phyloP scores from a whole-genome alignment of 192 early-diverging fungal genomes.

The Backusella macrospora region DNA sequence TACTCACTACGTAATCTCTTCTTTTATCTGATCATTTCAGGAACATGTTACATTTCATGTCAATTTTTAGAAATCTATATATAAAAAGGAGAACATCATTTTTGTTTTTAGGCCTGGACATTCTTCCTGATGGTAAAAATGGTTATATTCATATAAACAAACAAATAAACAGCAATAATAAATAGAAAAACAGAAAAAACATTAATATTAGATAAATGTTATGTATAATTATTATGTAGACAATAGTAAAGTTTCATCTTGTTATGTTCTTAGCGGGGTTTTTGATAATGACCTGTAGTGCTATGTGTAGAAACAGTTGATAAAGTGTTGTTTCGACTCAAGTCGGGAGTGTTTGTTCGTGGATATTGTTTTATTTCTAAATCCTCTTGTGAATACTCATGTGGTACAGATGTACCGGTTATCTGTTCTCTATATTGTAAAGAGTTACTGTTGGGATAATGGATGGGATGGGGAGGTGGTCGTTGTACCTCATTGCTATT shows the following conservation, averaged over 20 bases:
- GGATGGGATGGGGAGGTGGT: neutral
- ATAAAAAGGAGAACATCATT: neutral
- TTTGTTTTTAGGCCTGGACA: neutral
- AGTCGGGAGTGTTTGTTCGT: neutral
- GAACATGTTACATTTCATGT: neutral
- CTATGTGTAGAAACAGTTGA: neutral
- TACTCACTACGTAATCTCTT: too few species aligned
- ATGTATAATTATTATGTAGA: too few species aligned
- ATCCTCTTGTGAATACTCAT: neutral
- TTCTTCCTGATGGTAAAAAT: neutral
- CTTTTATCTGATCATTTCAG: slow-evolving; percentile 19
- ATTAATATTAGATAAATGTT: too few species aligned
- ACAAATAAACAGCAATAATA: too few species aligned
- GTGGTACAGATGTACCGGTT: neutral
- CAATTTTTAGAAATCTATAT: neutral
- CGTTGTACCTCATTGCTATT: neutral
- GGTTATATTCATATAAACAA: neutral
- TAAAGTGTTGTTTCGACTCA: neutral
- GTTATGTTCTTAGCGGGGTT: neutral
- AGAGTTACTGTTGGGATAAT: neutral
- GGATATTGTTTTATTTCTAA: neutral
- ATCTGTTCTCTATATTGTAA: neutral
- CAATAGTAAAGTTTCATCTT: neutral
- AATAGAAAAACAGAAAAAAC: too few species aligned
- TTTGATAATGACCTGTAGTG: neutral